phyloP scores from a whole-genome alignment of 305 asterid genomes.

The Nicotiana rustica region DNA sequence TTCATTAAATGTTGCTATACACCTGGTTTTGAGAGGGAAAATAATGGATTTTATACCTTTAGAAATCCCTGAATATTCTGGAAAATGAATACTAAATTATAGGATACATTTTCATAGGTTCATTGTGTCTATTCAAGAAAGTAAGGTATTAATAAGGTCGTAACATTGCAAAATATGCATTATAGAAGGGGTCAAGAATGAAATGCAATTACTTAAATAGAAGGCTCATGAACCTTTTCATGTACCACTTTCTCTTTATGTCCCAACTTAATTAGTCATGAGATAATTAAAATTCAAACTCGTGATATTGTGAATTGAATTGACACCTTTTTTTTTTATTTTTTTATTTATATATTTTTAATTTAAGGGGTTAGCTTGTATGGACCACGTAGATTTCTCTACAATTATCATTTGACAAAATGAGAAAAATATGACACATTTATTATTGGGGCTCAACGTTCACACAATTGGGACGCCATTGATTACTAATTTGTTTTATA shows the following conservation, averaged over 20 bases:
- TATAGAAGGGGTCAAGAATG: not conserved
- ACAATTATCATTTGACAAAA: too few relatives aligned
- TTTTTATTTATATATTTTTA: too few relatives aligned
- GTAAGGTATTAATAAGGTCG: not conserved
- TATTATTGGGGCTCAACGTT: too few relatives aligned
- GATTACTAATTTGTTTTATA: too few relatives aligned
- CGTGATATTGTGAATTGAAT: not conserved
- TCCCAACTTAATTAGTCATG: not conserved
- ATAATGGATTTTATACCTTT: too few relatives aligned
- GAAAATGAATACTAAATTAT: not conserved
- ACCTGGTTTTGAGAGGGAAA: not conserved
- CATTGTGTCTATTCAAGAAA: not conserved
- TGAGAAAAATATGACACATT: too few relatives aligned
- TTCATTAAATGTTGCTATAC: not conserved
- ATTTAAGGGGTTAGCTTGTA: not conserved
- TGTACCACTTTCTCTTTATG: not conserved
- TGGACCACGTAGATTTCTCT: not conserved
- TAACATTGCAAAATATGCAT: not conserved
- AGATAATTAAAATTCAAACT: too few relatives aligned
- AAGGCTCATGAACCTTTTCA: not conserved
- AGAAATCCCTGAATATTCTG: not conserved
- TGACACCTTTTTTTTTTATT: not conserved
- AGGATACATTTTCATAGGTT: not conserved
- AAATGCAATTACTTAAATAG: too few relatives aligned
- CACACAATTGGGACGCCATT: too few relatives aligned